phyloP scores from a whole-genome alignment of 495 filamentous ascomycete genomes.

The Xylaria cubensis region DNA sequence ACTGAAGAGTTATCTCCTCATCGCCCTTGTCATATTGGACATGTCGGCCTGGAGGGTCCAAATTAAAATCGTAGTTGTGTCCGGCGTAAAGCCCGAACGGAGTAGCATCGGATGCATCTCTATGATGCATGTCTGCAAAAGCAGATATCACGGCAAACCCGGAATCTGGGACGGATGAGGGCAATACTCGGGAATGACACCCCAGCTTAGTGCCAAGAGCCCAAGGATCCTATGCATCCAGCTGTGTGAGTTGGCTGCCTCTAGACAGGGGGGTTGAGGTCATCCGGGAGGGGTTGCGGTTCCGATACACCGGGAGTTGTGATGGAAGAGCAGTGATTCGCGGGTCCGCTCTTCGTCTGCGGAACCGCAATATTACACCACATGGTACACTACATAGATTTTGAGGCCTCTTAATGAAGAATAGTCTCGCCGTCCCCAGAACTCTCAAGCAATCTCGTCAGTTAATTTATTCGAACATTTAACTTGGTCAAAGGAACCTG shows the following conservation, averaged over 20 bases:
- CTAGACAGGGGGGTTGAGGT: background rate
- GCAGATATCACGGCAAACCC: background rate
- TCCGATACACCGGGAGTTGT: conserved; percentile 3
- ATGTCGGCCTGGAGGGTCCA: background rate
- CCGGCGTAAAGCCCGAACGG: background rate
- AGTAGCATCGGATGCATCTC: conserved; percentile 8
- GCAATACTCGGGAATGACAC: background rate
- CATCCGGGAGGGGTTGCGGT: conserved; percentile 5
- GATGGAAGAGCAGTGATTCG: background rate
- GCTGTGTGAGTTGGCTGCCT: background rate
- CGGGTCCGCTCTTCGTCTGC: conserved; percentile 3
- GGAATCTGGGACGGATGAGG: background rate
- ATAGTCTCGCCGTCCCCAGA: background rate
- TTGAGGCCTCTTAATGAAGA: background rate
- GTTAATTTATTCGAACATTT: background rate
- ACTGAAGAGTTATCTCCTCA: background rate
- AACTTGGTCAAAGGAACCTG: background rate
- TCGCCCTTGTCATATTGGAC: background rate
- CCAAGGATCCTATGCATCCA: background rate
- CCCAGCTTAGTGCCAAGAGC: background rate
- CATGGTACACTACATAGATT: background rate
- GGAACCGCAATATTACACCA: background rate
- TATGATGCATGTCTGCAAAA: background rate
- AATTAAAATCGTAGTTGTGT: background rate
- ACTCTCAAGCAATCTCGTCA: background rate